Percentiles rank a stretch among this genome's conserved stretches.
phyloP scores from a whole-genome alignment of 805 yeast genomes.

The Hanseniaspora meyeri region DNA sequence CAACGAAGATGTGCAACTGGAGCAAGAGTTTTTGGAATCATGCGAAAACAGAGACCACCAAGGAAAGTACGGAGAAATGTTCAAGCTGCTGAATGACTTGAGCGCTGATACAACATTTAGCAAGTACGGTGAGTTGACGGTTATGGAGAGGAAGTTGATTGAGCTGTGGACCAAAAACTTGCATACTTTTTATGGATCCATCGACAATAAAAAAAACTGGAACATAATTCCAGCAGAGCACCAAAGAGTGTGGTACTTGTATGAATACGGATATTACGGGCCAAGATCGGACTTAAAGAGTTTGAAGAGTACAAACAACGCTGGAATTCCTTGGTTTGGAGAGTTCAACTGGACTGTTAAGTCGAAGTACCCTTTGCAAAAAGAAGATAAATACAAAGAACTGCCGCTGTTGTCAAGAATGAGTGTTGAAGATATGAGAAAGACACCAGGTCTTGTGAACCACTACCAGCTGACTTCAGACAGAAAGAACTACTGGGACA shows the following conservation, averaged over 20 bases:
- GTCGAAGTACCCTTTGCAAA: conserved; percentile 55
- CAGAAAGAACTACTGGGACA: conserved; percentile 24
- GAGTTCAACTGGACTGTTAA: conserved; percentile 32
- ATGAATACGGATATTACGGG: conserved; percentile 62
- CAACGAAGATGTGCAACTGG: conserved; percentile 5
- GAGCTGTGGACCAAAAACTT: conserved; percentile 13
- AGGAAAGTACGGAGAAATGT: conserved; percentile 6
- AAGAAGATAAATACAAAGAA: conserved; percentile 27
- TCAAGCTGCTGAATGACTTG: not conserved
- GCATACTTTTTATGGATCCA: conserved; percentile 22
- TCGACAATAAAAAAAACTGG: conserved; percentile 40
- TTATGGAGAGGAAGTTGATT: not conserved
- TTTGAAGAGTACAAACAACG: conserved; percentile 3
- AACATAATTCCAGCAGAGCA: conserved; percentile 34
- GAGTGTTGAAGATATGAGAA: conserved; percentile 22
- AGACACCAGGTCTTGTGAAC: conserved; percentile 17
- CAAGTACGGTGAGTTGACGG: not conserved
- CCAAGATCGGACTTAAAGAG: conserved; percentile 43
- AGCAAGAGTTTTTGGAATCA: conserved; percentile 10
- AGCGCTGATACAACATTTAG: not conserved
- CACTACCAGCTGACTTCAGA: conserved; percentile 14
- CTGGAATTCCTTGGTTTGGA: conserved; percentile 4
- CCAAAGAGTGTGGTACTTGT: conserved; percentile 47
- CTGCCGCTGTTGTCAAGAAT: conserved; percentile 19
- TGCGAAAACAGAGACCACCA: not conserved